Conservation (phyloP, 2,329 filamentous ascomycete genomes). For the Cadophora luteo-olivacea region DNA sequence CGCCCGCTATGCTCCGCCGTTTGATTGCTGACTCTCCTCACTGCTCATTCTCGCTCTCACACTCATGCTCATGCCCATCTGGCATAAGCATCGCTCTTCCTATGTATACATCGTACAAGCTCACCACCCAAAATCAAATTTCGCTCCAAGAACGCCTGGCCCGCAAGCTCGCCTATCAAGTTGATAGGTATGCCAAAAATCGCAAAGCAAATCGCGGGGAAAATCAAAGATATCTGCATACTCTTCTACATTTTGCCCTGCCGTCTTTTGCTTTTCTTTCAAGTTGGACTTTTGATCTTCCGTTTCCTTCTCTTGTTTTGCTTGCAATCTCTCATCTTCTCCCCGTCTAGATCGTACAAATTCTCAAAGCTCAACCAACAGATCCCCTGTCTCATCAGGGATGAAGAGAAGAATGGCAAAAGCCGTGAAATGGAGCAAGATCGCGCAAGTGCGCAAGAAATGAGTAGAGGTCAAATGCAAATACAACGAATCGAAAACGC, state of each 20-base stretch:
- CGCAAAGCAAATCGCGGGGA: neutral
- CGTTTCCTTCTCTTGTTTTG: conserved; percentile 19
- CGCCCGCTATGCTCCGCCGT: neutral
- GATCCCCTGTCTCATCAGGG: neutral
- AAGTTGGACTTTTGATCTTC: conserved; percentile 25
- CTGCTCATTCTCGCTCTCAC: neutral
- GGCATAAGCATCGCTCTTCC: neutral
- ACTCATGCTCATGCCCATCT: neutral
- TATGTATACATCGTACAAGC: conserved; percentile 17
- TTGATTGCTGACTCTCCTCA: neutral
- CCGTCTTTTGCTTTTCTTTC: conserved; percentile 13
- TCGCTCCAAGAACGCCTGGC: conserved; percentile 20
- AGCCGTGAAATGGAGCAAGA: conserved; percentile 5
- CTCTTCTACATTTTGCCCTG: conserved; percentile 18
- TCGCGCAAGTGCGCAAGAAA: conserved; percentile 16
- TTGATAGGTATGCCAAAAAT: neutral
- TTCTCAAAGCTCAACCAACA: conserved; percentile 15
- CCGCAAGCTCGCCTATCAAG: conserved; percentile 9
- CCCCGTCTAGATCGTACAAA: conserved; percentile 22
- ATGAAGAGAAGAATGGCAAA: conserved; percentile 17
- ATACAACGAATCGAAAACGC: conserved; percentile 26
- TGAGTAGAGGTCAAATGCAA: conserved; percentile 22
- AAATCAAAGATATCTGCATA: neutral
- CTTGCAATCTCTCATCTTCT: neutral
- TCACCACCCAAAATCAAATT: neutral